Base-by-base conservation (phyloP, 257 asterid genomes). In the Linaria vulgaris region DNA sequence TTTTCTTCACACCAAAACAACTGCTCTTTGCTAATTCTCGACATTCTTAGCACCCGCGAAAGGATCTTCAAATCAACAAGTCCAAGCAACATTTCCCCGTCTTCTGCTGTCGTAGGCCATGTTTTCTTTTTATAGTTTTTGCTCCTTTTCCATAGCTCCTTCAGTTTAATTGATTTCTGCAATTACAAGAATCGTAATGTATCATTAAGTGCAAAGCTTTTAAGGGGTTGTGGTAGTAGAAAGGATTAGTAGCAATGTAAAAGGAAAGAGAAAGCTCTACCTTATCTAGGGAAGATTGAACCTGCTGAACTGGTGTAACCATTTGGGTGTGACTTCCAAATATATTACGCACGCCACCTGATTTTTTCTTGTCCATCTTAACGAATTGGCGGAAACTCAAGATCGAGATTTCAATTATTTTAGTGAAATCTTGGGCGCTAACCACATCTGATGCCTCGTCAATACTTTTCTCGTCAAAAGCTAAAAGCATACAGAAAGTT, bases 1-100 rank as follows among this genome's bases (percentile, higher is more conserved):
- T 85, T 94, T 34, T 85, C 96, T 65, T 89, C 95, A 4, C 97
- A 90, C 96, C 99, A 94, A 58, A 85, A 65, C 45, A 87, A 48
- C 50, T 89, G 95, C 16, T 85, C 88, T 61, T 79, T 85, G 79
- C 80, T 89, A 3, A 94, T 71, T 64, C 69, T 78, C 54, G 38
- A 65, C 95, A 85, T 79, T 48, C 91, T 57, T 27, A 87, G 48
- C 24, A 80, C 97, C 84, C 96, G 82, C 6, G 73, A 66, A 64
- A 87, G 1, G 31, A 94, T 80, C 74, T 87, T 87, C 8, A 80
- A 85, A 64, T 90, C 99, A 10, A 85, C 69, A 0, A 80, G 79
- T 54, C 82, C 95, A 43, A 92, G 88, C 84, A 89, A 69, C 78
- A 82, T 69, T 62, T 82, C 91, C 38, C 73, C 84, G 44, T 81